Conservation (phyloP, 2,329 filamentous ascomycete species). For the Lasiodiplodia hormozganensis region DNA sequence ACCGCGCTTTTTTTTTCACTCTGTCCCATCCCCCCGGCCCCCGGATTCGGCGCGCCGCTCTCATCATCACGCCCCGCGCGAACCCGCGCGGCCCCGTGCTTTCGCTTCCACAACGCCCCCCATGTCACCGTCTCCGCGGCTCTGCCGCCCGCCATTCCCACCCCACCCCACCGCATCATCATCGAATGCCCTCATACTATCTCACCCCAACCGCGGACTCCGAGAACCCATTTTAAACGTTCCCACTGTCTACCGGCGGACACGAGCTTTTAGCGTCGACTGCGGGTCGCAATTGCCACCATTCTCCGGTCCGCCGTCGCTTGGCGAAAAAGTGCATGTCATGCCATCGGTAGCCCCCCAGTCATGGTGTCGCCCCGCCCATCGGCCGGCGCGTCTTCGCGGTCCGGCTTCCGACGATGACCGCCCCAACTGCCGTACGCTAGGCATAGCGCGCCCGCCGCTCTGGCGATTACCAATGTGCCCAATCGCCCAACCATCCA, state of each 20-base stretch:
- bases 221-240: background rate
- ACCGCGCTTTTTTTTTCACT: slow-evolving; percentile 5
- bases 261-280: background rate
- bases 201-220: background rate
- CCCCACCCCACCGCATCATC: background rate
- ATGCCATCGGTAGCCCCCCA: background rate
- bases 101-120: background rate
- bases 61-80: background rate
- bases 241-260: background rate
- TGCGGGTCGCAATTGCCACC: background rate
- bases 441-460: slow-evolving; percentile 6
- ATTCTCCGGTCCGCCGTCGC: too few relatives aligned
- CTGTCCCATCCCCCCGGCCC: background rate
- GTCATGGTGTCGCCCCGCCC: background rate
- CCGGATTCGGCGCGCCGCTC: slow-evolving; percentile 10
- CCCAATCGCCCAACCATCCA: background rate
- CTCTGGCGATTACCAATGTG: too few relatives aligned
- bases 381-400: background rate
- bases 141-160: background rate
- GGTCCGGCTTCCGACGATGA: background rate
- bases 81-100: background rate
- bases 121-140: background rate
- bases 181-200: slow-evolving; percentile 16
- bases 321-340: background rate
- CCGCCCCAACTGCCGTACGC: background rate